Evolutionary conservation across 139 green algal species (phyloP), one percentile per base, ranked within the genome.

Genomic region (Cymbomonas tetramitiformis): DNA sequence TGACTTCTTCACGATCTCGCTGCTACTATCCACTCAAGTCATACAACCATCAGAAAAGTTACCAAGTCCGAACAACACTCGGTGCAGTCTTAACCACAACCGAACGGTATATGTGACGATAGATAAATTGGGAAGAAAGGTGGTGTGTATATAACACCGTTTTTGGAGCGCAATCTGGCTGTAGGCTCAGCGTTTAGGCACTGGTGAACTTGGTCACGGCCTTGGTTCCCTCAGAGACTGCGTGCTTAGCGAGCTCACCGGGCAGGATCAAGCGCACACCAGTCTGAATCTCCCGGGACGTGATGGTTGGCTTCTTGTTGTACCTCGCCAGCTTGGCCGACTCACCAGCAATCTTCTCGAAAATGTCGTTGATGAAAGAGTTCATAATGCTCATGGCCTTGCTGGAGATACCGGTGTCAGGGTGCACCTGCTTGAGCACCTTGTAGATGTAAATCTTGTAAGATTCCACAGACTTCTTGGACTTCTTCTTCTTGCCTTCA

Each of bases 381-480:
- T 94, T 96, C 74, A 87, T 78, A 70, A 87, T 87, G 57, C 66
- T 72, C 75, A 87, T 87, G 41, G 78, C 79, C 75, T 87, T 87
- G 70, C 63, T 76, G 53, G 70, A 81, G 69, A 87, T 86, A 46
- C 80, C 80, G 63, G 80, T 88, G 73, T 88, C 80, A 53, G 80
- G 80, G 74, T 88, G 80, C 64, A 88, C 80, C 74, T 88, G 80
- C 79, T 86, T 85, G n/a, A 71, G 57, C 38, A 62, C 55, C 39
- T 65, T 94, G 83, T 96, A 94, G 75, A 96, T 94, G 80, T 96
- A 96, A 47, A 95, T 94, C 83, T 96, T 96, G 86, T 93, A 96
- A 57, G 82, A 90, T 74, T 95, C 85, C 18, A n/a, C n/a, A n/a
- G n/a, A n/a, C n/a, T 68, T 70, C 74, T 80, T 78, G 24, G 68